These are phyloP conservation scores for Thalassiosira profunda DNA, from an alignment of 108 stramenopile genomes.

Conservation along the genomic window DNA sequence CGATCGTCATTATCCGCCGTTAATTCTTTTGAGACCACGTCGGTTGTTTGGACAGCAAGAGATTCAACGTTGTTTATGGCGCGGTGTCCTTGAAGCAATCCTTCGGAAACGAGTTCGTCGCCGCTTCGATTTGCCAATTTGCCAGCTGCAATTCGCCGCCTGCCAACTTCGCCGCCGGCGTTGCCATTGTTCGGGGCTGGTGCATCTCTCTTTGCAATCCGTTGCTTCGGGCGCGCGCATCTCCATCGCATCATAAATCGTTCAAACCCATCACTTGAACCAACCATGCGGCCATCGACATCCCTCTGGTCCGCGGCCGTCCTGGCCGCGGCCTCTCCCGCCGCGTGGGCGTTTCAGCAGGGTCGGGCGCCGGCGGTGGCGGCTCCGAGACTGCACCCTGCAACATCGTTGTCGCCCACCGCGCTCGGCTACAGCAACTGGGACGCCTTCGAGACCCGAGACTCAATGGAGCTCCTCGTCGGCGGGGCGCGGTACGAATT, in stretches of 20 bases:
- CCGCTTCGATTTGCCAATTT: too few species aligned
- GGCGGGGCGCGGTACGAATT: constrained; percentile 82
- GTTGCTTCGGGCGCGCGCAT: neutral
- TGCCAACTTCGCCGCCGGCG: too few species aligned
- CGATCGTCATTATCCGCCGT: too few species aligned
- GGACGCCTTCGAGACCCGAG: constrained; percentile 54
- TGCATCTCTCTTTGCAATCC: neutral
- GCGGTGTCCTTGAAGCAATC: too few species aligned
- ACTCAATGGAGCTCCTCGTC: constrained; percentile 68
- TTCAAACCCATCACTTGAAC: neutral
- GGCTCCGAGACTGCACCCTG: neutral
- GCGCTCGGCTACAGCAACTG: constrained; percentile 31
- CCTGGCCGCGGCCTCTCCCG: constrained; percentile 4
- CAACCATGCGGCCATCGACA: constrained; percentile 2
- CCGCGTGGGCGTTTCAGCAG: constrained; percentile 18
- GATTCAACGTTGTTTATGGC: too few species aligned
- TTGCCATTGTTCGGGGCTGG: too few species aligned
- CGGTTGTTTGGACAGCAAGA: too few species aligned
- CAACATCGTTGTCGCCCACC: neutral
- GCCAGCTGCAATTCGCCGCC: too few species aligned
- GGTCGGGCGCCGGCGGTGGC: neutral
- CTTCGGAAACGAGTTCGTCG: too few species aligned
- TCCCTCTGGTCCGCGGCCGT: neutral
- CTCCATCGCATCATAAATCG: neutral
- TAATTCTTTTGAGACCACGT: too few species aligned